These are phyloP conservation scores for Amanita muscaria DNA, from an alignment of 768 basidiomycete species.

Conservation along the genomic window DNA sequence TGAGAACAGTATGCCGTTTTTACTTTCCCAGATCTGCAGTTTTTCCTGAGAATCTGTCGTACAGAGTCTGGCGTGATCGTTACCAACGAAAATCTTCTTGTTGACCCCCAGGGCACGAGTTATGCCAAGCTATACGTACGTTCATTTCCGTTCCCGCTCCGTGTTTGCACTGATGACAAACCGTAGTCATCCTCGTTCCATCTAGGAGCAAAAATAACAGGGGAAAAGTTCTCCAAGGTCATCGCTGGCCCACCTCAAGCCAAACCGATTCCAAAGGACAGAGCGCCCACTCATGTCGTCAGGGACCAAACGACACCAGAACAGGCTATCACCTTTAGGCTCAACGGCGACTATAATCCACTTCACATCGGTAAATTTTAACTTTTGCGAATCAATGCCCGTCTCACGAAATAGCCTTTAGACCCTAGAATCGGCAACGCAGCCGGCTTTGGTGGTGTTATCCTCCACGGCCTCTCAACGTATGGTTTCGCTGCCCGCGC, in stretches of 20 bases:
- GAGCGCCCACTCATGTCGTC: conserved; percentile 51
- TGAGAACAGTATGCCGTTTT: conserved; percentile 63
- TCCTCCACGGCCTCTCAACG: conserved; percentile 77
- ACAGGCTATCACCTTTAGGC: conserved; percentile 63
- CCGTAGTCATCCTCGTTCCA: conserved; percentile 56
- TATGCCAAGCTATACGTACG: conserved; percentile 59
- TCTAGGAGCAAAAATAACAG: conserved; percentile 58
- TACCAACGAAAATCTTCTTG: conserved; percentile 52
- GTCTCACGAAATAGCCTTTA: too few relatives aligned
- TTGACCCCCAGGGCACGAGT: conserved; percentile 49
- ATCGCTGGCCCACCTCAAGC: conserved; percentile 54
- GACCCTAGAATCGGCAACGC: conserved; percentile 68
- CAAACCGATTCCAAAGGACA: conserved; percentile 52
- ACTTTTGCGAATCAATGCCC: too few relatives aligned
- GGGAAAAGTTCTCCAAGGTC: conserved; percentile 51
- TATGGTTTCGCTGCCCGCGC: conserved; percentile 80
- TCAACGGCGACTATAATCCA: conserved; percentile 75
- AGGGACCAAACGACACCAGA: conserved; percentile 54
- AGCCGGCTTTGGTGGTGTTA: conserved; percentile 75
- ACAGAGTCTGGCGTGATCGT: conserved; percentile 70
- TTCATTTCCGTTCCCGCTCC: neutral
- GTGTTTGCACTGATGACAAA: neutral
- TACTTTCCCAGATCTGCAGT: neutral
- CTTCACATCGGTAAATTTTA: conserved; percentile 71
- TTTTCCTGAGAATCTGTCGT: conserved; percentile 4